These are phyloP conservation scores for Vinca minor DNA, from an alignment of 257 asterid genomes.

Conservation along the genomic window DNA sequence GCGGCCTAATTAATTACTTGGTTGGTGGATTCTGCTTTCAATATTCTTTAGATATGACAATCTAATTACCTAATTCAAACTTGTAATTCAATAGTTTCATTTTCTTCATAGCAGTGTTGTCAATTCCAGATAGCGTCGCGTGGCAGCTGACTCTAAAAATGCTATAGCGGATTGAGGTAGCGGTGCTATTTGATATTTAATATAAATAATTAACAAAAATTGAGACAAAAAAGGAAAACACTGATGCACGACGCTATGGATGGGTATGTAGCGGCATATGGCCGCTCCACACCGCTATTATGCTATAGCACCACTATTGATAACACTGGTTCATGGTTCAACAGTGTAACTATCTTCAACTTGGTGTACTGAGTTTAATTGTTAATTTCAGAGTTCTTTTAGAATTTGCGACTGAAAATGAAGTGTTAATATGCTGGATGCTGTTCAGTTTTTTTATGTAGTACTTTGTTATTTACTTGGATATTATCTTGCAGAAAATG, in stretches of 20 bases:
- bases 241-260: too few relatives aligned
- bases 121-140: too few relatives aligned
- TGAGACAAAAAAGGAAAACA: too few relatives aligned
- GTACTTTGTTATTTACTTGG: constrained; percentile 23
- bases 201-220: too few relatives aligned
- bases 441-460: background rate
- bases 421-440: background rate
- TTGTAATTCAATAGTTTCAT: background rate
- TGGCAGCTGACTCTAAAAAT: too few relatives aligned
- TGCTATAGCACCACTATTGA: too few relatives aligned
- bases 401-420: background rate
- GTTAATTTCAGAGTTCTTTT: background rate
- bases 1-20: background rate
- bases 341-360: background rate
- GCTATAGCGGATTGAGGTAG: too few relatives aligned
- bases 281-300: too few relatives aligned
- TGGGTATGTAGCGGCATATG: too few relatives aligned
- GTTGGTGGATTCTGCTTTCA: background rate
- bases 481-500: constrained; percentile 62
- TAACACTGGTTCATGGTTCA: too few relatives aligned
- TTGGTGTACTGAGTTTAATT: background rate
- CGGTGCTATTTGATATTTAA: too few relatives aligned
- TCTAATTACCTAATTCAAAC: background rate
- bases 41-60: background rate
- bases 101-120: background rate